Evolutionary conservation across 139 green algal species (phyloP), one percentile per base, ranked within the genome.

Genomic region (Pleodorina starrii): DNA sequence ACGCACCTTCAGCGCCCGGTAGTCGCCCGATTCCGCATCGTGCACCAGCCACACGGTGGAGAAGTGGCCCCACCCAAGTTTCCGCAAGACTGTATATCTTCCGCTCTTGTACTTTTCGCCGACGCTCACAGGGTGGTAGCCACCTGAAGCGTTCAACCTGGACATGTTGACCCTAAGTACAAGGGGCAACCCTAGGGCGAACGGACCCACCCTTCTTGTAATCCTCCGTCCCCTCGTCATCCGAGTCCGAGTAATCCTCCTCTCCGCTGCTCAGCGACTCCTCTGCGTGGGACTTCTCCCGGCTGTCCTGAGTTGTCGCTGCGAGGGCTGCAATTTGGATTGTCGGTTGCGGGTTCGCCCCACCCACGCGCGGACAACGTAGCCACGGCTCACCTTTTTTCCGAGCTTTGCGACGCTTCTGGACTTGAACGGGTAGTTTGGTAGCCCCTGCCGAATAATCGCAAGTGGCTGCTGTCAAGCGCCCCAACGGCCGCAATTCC

Each of bases 21-120:
- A 94, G 5, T 89, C 71, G 59, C 83, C 90, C 5, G 73, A 95
- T 11, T 92, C 59, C 21, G 79, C 91, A 75, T 98, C 96, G 27
- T 91, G 66, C 10, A 98, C 97, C 12, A 99, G 94, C 98, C 98
- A 99, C 32, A 99, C 97, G 0, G 98, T 99, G 43, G 94, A 98
- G 92, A 99, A 99, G 94, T 99, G 98, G n/a, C 98, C 98, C 98
- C 98, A 99, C 25, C 98, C 98, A 16, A 99, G 95, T 92, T 99
- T 99, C 78, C 93, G 87, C 25, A 98, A 91, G 19, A 99, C 98
- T 0, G 90, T 93, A 93, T 99, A 99, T 0, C 97, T 93, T 0
- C 96, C 97, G 46, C 94, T 68, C 50, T 98, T 97, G 93, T 97
- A 99, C 59, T 89, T 91, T 79, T 99, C 98, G 17, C 98, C 97